Evolutionary conservation across 2,329 filamentous ascomycete species (phyloP), one percentile per base, ranked within the genome.

Genomic region (Colletotrichum incanum): DNA sequence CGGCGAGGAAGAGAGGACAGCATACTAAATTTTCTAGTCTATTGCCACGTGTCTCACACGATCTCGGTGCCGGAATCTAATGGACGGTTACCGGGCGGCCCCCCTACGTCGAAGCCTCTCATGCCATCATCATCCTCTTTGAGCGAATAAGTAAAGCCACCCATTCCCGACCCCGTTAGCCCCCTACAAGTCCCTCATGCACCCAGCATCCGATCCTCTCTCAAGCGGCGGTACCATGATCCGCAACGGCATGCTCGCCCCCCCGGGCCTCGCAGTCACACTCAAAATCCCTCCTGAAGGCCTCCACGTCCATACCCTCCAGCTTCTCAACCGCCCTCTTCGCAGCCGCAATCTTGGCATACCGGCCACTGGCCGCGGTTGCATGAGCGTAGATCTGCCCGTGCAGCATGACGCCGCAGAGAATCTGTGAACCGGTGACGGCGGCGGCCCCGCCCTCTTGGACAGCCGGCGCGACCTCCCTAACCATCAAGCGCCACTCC

Each of bases 371-470:
- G 75, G 86, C 89, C 1, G 89, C 89, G 45, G 86, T 84, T 1
- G 86, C 89, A 74, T 90, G 86, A 1, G 90, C 89, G n/a, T 94
- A 81, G 12, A 95, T 88, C 52, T 87, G 80, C 16, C 90, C 88
- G 78, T 98, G 96, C 18, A 98, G 87, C 78, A 97, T 86, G 9
- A 98, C 87, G 31, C 90, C 94, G 8, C 92, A 93, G 0, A 94
- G 84, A 7, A 95, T 88, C 75, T 85, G 88, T 80, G 75, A 89
- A 6, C 81, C 81, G 12, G 78, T 83, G 18, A 85, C 47, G 16
- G 80, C 81, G 20, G 76, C 77, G 16, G 79, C 79, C 1, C 55
- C 55, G 14, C 83, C 84, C 67, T 88, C 87, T 1, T 84, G 79
- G 5, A 74, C 72, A 37, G 76, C 79, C 18, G 78, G 79, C 73